A percentile compares a stretch with the other conserved stretches of the same genome.
phyloP scores from a whole-genome alignment of 176 grass and related monocot species.

The Oryza nivara region DNA sequence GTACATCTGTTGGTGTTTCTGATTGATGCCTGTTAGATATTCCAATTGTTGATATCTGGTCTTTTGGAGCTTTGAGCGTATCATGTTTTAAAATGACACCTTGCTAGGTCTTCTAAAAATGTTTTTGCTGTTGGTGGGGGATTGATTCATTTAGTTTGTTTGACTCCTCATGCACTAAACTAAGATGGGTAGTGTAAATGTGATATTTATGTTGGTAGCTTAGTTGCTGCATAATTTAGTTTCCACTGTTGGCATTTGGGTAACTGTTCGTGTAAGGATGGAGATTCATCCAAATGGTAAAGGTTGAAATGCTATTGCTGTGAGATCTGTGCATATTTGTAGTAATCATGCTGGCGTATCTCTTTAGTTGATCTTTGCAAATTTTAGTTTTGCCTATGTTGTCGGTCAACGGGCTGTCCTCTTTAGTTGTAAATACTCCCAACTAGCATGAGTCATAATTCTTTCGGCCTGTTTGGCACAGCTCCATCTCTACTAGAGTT shows the following conservation, averaged over 20 bases:
- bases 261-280: constrained; percentile 15
- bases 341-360: no score
- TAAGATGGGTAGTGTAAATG: constrained; percentile 30
- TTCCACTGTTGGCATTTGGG: neutral
- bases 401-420: no score
- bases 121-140: neutral
- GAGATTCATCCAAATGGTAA: neutral
- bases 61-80: constrained; percentile 13
- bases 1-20: constrained; percentile 47
- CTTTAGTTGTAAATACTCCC: no score
- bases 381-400: no score
- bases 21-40: constrained; percentile 23
- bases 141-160: constrained; percentile 13
- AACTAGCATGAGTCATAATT: no score
- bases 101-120: neutral
- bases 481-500: no score
- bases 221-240: no score
- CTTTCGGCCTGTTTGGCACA: no score
- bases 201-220: constrained; percentile 45
- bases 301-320: neutral
- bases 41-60: constrained; percentile 18
- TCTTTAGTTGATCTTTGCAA: neutral
- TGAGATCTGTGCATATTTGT: neutral
- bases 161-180: neutral
- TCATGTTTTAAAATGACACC: constrained; percentile 33